Evolutionary conservation across 2,329 filamentous ascomycete genomes (phyloP).

Genomic region (Lasiodiplodia hormozganensis): DNA sequence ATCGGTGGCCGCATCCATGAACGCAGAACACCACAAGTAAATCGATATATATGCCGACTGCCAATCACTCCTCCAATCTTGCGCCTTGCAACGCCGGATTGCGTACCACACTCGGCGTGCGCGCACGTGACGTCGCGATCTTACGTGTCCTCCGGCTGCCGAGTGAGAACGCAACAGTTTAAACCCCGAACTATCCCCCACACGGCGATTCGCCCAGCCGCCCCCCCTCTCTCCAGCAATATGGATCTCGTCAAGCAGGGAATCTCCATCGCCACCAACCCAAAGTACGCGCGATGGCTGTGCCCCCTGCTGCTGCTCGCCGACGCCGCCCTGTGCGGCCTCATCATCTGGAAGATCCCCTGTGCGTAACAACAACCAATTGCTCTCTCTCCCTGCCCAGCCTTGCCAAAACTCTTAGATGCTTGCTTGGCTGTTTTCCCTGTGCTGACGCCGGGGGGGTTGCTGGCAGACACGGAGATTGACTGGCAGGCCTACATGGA

Average conservation of each 20-base stretch:
- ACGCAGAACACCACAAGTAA: constrained; percentile 1
- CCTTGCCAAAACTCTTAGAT: neutral
- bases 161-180: neutral
- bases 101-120: neutral
- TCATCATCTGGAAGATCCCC: constrained; percentile 81
- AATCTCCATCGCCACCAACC: constrained; percentile 56
- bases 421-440: neutral
- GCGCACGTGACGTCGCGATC: constrained; percentile 19
- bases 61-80: constrained; percentile 1
- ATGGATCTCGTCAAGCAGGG: constrained; percentile 48
- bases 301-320: constrained; percentile 70
- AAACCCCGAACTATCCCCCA: neutral
- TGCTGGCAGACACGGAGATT: constrained; percentile 85
- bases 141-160: constrained; percentile 11
- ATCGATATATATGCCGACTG: neutral
- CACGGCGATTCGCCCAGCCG: constrained; percentile 16
- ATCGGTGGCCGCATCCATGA: neutral
- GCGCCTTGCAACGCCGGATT: neutral
- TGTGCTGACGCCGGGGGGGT: no score
- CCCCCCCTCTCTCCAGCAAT: constrained; percentile 16
- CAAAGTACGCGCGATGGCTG: constrained; percentile 67
- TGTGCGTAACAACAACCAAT: constrained; percentile 64
- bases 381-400: neutral
- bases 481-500: constrained; percentile 99
- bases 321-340: constrained; percentile 74